Percentiles rank a stretch among this genome's conserved stretches.
Conservation (phyloP, 768 basidiomycete species). For the Tylopilus sp. region DNA sequence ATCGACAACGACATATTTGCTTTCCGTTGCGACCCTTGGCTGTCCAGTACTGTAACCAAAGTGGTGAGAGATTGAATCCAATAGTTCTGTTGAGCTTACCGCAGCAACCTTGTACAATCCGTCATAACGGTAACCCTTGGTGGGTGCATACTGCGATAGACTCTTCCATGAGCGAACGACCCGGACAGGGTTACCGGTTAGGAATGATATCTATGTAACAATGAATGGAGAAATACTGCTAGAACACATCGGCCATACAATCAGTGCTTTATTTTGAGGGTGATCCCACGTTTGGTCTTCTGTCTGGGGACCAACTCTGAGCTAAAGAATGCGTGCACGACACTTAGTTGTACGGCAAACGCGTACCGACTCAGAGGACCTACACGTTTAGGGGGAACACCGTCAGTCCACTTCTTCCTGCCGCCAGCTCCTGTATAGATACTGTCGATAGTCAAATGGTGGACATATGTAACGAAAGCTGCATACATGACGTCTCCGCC, state of each 20-base stretch:
- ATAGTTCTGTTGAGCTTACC: conserved; percentile 9
- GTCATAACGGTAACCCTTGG: conserved; percentile 28
- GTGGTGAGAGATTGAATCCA: background rate
- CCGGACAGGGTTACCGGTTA: conserved; percentile 20
- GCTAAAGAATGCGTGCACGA: background rate
- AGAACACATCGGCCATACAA: conserved; percentile 8
- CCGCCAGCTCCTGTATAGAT: conserved; percentile 30
- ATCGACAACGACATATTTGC: conserved; percentile 23
- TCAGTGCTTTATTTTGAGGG: conserved; percentile 12
- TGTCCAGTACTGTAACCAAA: conserved; percentile 19
- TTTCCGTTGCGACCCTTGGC: conserved; percentile 11
- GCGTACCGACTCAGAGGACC: background rate
- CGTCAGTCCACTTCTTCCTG: conserved; percentile 7
- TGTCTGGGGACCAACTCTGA: conserved; percentile 21
- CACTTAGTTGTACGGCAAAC: background rate
- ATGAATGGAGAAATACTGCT: background rate
- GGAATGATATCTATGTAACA: conserved; percentile 18
- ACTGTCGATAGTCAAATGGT: conserved; percentile 10
- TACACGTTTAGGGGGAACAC: conserved; percentile 20
- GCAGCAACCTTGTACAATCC: conserved; percentile 26
- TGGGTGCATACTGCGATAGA: conserved; percentile 26
- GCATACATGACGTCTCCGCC: conserved; percentile 25
- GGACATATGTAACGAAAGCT: background rate
- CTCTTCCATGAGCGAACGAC: conserved; percentile 23
- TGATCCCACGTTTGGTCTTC: conserved; percentile 23